A percentile compares a stretch with the other conserved stretches of the same genome.
Conservation (phyloP, 2,329 filamentous ascomycete genomes). For the Aspergillus brunneoviolaceus region DNA sequence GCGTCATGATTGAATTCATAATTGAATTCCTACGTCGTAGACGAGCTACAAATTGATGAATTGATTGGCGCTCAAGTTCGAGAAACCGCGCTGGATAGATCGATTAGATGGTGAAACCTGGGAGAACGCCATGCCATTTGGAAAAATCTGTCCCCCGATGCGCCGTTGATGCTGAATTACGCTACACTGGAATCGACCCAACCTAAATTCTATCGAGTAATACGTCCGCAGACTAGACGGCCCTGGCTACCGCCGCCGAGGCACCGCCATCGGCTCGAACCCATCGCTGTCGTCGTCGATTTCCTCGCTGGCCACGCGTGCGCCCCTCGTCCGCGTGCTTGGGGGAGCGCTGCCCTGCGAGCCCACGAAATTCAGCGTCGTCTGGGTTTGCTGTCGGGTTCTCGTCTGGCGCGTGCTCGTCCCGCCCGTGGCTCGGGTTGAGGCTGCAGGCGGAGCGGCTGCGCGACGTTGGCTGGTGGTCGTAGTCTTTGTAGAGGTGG, state of each 20-base stretch:
- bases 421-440: constrained; percentile 34
- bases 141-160: no score
- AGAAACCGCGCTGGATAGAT: no score
- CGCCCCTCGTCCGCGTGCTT: constrained; percentile 29
- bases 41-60: no score
- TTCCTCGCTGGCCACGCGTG: constrained; percentile 41
- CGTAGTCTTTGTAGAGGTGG: constrained; percentile 19
- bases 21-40: no score
- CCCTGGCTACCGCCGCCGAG: background rate
- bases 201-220: no score
- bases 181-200: no score
- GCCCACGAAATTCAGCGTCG: constrained; percentile 43
- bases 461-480: constrained; percentile 26
- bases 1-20: no score
- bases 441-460: constrained; percentile 34
- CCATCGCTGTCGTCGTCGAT: constrained; percentile 47
- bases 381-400: constrained; percentile 35
- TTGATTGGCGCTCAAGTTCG: no score
- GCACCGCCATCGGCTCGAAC: constrained; percentile 42
- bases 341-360: constrained; percentile 37
- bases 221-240: no score
- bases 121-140: no score
- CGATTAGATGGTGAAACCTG: no score
- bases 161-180: no score
- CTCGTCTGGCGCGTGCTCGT: constrained; percentile 27